Evolutionary conservation across 106 monocot genomes (phyloP).

Genomic region (Dendrobium catenatum): DNA sequence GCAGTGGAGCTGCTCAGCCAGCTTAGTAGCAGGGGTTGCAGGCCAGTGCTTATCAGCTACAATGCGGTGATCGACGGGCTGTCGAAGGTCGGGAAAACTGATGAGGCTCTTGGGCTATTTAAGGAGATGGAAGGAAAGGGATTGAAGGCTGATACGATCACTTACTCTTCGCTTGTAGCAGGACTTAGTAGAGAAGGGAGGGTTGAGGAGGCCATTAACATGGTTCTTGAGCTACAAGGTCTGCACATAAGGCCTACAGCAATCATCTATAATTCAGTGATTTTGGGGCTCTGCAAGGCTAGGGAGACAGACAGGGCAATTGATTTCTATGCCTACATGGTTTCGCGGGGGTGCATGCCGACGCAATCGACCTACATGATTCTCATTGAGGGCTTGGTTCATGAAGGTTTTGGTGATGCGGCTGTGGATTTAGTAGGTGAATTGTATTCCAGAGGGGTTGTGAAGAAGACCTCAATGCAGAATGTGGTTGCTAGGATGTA

Average conservation of each 20-base stretch:
- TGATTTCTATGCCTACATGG: conserved; percentile 68
- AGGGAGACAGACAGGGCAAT: conserved; percentile 63
- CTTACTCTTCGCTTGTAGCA: conserved; percentile 60
- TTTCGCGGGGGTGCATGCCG: conserved; percentile 65
- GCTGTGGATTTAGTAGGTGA: conserved; percentile 61
- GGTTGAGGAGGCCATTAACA: conserved; percentile 51
- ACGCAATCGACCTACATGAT: conserved; percentile 78
- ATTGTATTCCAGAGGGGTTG: conserved; percentile 64
- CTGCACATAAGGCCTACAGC: conserved; percentile 53
- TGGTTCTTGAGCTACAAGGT: conserved; percentile 43
- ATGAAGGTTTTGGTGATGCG: conserved; percentile 64
- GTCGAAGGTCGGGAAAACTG: conserved; percentile 52
- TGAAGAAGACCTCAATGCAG: conserved; percentile 54
- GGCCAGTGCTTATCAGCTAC: conserved; percentile 68
- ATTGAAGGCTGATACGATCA: conserved; percentile 67
- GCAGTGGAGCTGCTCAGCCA: conserved; percentile 65
- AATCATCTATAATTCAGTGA: conserved; percentile 52
- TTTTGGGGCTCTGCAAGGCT: conserved; percentile 65
- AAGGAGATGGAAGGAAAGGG: conserved; percentile 64
- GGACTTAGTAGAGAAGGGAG: conserved; percentile 79
- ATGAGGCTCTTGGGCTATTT: conserved; percentile 47
- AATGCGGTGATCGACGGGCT: conserved; percentile 78
- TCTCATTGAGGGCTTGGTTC: conserved; percentile 66
- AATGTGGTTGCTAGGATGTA: conserved; percentile 40
- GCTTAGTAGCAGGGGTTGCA: conserved; percentile 59